Evolutionary conservation across 2,329 filamentous ascomycete genomes (phyloP), one percentile per base, ranked within the genome.

Genomic region (Neonectria punicea): DNA sequence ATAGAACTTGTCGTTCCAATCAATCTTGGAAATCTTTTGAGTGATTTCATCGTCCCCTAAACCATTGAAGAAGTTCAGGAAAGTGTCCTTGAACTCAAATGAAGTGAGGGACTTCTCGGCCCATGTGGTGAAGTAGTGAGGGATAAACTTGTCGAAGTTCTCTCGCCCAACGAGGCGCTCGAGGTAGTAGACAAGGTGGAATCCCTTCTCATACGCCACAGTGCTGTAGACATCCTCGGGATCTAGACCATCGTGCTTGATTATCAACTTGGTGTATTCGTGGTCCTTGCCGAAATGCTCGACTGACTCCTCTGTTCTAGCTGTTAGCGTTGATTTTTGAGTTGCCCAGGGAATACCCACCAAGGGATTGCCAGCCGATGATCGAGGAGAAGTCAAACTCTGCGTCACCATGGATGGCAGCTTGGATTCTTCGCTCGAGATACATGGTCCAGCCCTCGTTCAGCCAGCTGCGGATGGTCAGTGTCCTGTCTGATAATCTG

Each of bases 61-160:
- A 2, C 81, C 81, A 64, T 86, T 83, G 79, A 98, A 98, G 84
- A 97, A 98, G 68, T 92, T 87, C 39, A 97, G 78, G 57, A 98
- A 90, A 1, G 93, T 97, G 54, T 91, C 85, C 78, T 95, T 97
- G 87, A 99, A 99, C 75, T 98, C 93, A 73, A 92, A 97, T 2
- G 93, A 97, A 80, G 98, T 94, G 8, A 99, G 86, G 2, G 93
- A 97, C 79, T 94, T 95, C 75, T 88, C 88, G 62, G 92, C 90
- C 87, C 92, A 98, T 43, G 87, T 93, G 32, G 86, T 89, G 78
- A 98, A 98, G 83, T 98, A 98, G 79, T 97, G 90, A 16, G 94
- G 94, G 75, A 98, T 98, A 80, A 98, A 99, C 73, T 90, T 92
- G 84, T 98, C 93, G 82, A 96, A 99, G 77, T 92, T 92, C n/a